Conservation (phyloP, 805 yeast species). For the Metschnikowia arizonensis region DNA sequence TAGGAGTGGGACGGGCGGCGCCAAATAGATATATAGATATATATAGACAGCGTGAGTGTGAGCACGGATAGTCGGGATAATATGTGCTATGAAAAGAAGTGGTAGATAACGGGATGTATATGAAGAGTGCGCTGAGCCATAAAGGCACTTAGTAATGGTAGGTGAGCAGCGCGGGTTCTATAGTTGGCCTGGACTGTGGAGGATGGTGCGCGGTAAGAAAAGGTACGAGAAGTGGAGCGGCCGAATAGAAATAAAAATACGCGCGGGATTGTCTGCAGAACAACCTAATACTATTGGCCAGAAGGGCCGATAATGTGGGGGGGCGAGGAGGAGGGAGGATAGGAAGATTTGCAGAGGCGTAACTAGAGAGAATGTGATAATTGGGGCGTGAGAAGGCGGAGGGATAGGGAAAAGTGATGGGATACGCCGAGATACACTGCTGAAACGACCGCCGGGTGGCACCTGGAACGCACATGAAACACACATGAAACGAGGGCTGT, state of each 20-base stretch:
- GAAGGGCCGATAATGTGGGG: not conserved
- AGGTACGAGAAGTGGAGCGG: constrained; percentile 6
- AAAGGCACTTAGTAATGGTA: not conserved
- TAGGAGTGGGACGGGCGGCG: not conserved
- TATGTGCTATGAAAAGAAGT: not conserved
- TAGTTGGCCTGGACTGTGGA: not conserved
- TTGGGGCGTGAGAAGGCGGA: not conserved
- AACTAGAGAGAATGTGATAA: no score
- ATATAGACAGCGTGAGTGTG: no score
- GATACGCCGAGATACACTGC: not conserved
- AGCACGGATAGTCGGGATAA: no score
- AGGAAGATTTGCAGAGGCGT: not conserved
- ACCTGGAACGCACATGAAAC: constrained; percentile 4
- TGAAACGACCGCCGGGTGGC: constrained; percentile 4
- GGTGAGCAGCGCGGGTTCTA: not conserved
- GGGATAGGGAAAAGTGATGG: not conserved
- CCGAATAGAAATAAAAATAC: not conserved
- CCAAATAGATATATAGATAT: no score
- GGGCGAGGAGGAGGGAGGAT: not conserved
- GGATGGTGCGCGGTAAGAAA: constrained; percentile 5
- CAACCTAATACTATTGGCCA: not conserved
- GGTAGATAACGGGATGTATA: not conserved
- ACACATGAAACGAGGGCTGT: not conserved
- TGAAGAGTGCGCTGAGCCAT: not conserved
- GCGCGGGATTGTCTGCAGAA: not conserved